These are phyloP conservation scores for Solanum chiquidenum DNA, from an alignment of 257 asterid species.

Conservation along the genomic window DNA sequence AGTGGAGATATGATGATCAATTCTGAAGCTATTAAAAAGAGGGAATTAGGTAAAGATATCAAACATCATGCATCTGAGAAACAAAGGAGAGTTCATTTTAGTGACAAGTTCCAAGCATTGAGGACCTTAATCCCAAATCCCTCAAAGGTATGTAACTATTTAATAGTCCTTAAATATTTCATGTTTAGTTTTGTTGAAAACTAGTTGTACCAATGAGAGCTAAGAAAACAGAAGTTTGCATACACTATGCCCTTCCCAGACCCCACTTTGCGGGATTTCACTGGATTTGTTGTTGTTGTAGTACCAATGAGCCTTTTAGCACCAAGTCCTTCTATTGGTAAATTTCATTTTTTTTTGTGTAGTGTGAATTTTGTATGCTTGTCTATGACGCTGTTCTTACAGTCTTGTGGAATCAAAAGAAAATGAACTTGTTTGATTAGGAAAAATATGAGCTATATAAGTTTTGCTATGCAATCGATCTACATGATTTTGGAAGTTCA, in stretches of 20 bases:
- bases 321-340: not conserved
- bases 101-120: conserved; percentile 46
- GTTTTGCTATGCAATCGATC: not conserved
- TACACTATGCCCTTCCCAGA: not conserved
- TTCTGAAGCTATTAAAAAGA: conserved; percentile 19
- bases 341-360: not conserved
- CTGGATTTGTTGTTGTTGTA: not conserved
- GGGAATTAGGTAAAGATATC: conserved; percentile 36
- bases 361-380: not conserved
- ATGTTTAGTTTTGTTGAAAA: not conserved
- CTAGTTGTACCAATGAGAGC: not conserved
- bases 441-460: not conserved
- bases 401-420: not conserved
- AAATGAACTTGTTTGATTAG: not conserved
- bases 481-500: not conserved
- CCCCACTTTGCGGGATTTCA: not conserved
- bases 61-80: conserved; percentile 73
- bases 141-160: conserved; percentile 40
- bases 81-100: conserved; percentile 63
- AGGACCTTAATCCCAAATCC: conserved; percentile 56
- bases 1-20: conserved; percentile 36
- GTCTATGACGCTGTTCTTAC: not conserved
- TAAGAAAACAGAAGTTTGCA: not conserved
- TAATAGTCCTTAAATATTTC: not conserved
- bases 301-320: not conserved